Percentiles rank a stretch among this genome's conserved stretches.
These are phyloP conservation scores for grape (Vitis vinifera) DNA, from an alignment of 164 flowering plant species.

Conservation along the genomic window DNA sequence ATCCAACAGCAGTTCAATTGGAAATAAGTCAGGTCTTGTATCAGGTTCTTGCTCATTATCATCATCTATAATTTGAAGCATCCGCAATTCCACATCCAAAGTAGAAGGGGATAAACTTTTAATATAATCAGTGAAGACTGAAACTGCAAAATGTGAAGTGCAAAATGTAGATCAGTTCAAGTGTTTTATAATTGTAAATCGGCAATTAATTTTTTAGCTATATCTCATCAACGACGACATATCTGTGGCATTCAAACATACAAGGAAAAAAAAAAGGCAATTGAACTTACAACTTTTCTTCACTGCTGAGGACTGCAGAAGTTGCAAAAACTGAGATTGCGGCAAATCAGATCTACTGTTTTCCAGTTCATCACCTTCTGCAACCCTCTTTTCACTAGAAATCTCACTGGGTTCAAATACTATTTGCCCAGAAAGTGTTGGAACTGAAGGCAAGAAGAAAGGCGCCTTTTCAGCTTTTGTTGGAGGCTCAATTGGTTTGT, in stretches of 20 bases:
- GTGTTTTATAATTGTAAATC: not conserved
- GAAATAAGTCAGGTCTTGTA: slow-evolving; percentile 56
- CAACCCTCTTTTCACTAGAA: slow-evolving; percentile 30
- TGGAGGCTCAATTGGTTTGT: slow-evolving; percentile 95
- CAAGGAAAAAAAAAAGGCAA: not conserved
- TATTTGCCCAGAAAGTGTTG: slow-evolving; percentile 85
- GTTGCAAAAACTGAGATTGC: slow-evolving; percentile 54
- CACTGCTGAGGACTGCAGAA: slow-evolving; percentile 62
- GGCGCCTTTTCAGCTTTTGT: slow-evolving; percentile 95
- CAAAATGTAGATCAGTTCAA: not conserved
- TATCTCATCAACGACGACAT: no score
- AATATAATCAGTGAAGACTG: slow-evolving; percentile 75
- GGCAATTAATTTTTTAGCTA: no score
- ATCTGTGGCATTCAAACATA: not conserved
- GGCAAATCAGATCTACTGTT: slow-evolving; percentile 27
- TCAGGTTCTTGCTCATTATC: slow-evolving; percentile 55
- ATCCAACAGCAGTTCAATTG: slow-evolving; percentile 75
- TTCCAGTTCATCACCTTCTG: slow-evolving; percentile 21
- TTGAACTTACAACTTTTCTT: slow-evolving; percentile 62
- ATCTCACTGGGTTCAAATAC: slow-evolving; percentile 55
- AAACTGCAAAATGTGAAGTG: slow-evolving; percentile 48
- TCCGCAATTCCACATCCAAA: slow-evolving; percentile 89
- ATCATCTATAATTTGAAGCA: slow-evolving; percentile 91
- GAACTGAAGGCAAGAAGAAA: slow-evolving; percentile 89
- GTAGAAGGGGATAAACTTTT: slow-evolving; percentile 83